Evolutionary conservation across 345 rosid genomes (phyloP).

Genomic region (Crucihimalaya himalaica): DNA sequence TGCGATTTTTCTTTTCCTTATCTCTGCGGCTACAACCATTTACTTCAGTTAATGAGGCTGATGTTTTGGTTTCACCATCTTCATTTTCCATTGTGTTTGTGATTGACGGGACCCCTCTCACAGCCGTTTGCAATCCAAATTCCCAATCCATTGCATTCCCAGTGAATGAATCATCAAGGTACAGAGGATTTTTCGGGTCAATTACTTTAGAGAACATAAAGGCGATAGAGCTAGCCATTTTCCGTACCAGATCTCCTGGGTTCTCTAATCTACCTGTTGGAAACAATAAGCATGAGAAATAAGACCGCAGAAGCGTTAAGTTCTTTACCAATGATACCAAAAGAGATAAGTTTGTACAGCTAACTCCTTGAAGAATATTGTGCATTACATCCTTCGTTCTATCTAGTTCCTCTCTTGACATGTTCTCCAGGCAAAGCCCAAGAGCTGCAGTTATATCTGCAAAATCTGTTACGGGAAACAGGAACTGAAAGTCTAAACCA

Average conservation of each 20-base stretch:
- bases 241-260: constrained; percentile 71
- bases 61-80: constrained; percentile 41
- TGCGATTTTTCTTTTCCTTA: constrained; percentile 40
- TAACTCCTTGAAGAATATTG: constrained; percentile 91
- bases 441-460: constrained; percentile 86
- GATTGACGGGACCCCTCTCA: constrained; percentile 37
- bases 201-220: constrained; percentile 80
- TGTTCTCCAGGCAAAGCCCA: constrained; percentile 86
- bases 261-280: constrained; percentile 88
- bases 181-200: constrained; percentile 86
- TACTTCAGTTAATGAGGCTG: constrained; percentile 40
- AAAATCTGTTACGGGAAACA: constrained; percentile 47
- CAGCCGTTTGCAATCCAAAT: constrained; percentile 53
- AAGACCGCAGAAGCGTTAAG: constrained; percentile 24
- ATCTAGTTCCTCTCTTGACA: constrained; percentile 84
- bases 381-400: constrained; percentile 74
- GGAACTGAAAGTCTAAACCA: constrained; percentile 17
- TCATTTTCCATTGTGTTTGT: constrained; percentile 35
- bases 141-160: constrained; percentile 88
- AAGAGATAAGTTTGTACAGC: constrained; percentile 56
- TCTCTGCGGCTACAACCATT: constrained; percentile 31
- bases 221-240: constrained; percentile 90
- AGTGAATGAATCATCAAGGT: constrained; percentile 76
- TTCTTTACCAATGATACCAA: constrained; percentile 34
- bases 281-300: constrained; percentile 34